Percentiles rank a stretch among this genome's conserved stretches.
Conservation (phyloP, 2,329 filamentous ascomycete genomes). For the Coleophoma eucalyptorum region DNA sequence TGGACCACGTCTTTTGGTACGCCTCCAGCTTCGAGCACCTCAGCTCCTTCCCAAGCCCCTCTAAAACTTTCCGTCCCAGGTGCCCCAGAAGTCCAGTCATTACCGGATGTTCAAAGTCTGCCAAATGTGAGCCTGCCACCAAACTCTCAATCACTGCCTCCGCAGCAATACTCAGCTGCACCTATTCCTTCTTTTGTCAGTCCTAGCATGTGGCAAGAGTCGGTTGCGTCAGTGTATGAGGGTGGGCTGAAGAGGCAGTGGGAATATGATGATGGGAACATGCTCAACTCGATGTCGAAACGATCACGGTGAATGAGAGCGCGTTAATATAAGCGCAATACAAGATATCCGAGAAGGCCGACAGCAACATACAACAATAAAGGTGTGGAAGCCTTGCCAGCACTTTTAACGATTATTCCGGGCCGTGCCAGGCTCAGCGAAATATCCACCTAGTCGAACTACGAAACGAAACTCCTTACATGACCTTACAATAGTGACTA, state of each 20-base stretch:
- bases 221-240: constrained; percentile 65
- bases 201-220: constrained; percentile 71
- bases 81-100: constrained; percentile 44
- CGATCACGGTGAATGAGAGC: constrained; percentile 17
- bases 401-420: too few relatives aligned
- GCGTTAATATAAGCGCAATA: neutral
- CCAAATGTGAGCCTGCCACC: constrained; percentile 40
- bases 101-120: constrained; percentile 43
- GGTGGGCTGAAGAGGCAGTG: constrained; percentile 59
- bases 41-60: constrained; percentile 28
- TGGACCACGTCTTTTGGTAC: constrained; percentile 85
- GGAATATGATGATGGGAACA: constrained; percentile 37
- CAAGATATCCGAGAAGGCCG: too few relatives aligned
- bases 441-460: too few relatives aligned
- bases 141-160: constrained; percentile 42
- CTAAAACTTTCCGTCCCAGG: constrained; percentile 29
- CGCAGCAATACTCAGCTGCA: constrained; percentile 48
- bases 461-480: too few relatives aligned
- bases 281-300: constrained; percentile 16
- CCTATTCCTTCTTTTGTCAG: constrained; percentile 59
- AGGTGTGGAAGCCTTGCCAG: too few relatives aligned
- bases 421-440: too few relatives aligned
- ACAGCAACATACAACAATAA: too few relatives aligned
- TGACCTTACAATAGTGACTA: too few relatives aligned
- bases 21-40: constrained; percentile 24